Conservation (phyloP, 1,139 yeast species). For the Waltiozyma solani region DNA sequence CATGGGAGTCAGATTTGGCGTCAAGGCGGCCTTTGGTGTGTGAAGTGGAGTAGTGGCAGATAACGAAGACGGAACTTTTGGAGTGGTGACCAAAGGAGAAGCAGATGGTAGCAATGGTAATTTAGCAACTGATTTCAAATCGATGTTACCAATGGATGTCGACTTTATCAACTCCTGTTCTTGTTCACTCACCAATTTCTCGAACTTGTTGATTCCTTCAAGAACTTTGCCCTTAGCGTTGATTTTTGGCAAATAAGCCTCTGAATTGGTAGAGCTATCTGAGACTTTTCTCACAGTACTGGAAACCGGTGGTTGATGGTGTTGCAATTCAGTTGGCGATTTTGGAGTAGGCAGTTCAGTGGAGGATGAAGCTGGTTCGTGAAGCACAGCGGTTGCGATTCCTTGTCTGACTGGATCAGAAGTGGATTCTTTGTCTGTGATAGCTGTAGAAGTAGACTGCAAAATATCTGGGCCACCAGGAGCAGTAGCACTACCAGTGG, state of each 20-base stretch:
- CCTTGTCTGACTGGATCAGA: neutral
- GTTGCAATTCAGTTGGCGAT: neutral
- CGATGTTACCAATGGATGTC: neutral
- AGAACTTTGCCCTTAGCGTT: slow-evolving; percentile 16
- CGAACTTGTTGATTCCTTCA: slow-evolving; percentile 15
- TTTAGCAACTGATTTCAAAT: neutral
- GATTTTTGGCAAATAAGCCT: slow-evolving; percentile 1
- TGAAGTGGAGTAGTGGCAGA: neutral
- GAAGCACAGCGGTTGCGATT: neutral
- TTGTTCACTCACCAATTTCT: slow-evolving; percentile 10
- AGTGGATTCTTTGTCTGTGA: neutral
- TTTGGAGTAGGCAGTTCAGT: neutral
- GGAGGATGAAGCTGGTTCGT: too few relatives aligned
- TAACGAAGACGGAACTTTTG: neutral
- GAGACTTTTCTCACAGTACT: slow-evolving; percentile 5
- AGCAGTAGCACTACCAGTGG: neutral
- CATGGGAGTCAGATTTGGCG: neutral
- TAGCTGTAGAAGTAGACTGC: neutral
- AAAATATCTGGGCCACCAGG: neutral
- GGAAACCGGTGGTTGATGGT: too few relatives aligned
- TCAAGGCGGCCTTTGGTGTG: slow-evolving; percentile 1
- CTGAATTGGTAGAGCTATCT: slow-evolving; percentile 2
- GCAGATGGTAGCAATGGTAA: neutral
- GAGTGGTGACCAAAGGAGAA: neutral
- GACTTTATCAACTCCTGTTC: slow-evolving; percentile 6